These are phyloP conservation scores for Aspergillus caelatus DNA, from an alignment of 2,329 filamentous ascomycete species.

Conservation along the genomic window DNA sequence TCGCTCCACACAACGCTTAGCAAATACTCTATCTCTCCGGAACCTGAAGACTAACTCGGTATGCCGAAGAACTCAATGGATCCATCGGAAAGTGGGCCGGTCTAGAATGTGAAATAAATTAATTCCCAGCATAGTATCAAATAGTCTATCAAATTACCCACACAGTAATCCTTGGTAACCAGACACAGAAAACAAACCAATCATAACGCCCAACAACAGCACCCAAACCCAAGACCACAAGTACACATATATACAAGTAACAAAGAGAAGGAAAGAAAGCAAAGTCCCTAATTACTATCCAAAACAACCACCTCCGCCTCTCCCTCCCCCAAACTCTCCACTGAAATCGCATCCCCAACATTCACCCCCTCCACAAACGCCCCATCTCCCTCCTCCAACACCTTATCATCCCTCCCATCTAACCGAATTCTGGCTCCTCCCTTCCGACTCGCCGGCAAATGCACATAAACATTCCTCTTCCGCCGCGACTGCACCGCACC, in stretches of 20 bases:
- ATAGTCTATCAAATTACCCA: not conserved
- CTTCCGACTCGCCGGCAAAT: constrained; percentile 76
- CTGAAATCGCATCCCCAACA: constrained; percentile 63
- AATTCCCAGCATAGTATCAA: not conserved
- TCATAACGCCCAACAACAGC: not conserved
- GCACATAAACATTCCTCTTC: constrained; percentile 73
- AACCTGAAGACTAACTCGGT: not conserved
- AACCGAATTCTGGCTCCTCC: constrained; percentile 73
- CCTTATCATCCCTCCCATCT: constrained; percentile 66
- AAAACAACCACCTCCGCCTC: constrained; percentile 72
- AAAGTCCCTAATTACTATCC: constrained; percentile 57
- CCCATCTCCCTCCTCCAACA: constrained; percentile 77
- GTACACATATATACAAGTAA: not conserved
- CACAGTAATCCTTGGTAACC: not conserved
- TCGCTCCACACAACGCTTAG: too few species aligned
- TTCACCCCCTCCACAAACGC: constrained; percentile 71
- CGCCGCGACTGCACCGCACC: constrained; percentile 36
- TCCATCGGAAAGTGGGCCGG: not conserved
- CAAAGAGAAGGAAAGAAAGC: not conserved
- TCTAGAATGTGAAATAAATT: not conserved
- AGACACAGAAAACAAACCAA: not conserved
- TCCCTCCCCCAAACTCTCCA: constrained; percentile 69
- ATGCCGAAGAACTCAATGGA: not conserved
- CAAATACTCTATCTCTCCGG: not conserved
- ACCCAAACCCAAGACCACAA: too few species aligned